Base-by-base conservation (phyloP, 1,284 basidiomycete genomes). In the Rhodotorula mucilaginosa region DNA sequence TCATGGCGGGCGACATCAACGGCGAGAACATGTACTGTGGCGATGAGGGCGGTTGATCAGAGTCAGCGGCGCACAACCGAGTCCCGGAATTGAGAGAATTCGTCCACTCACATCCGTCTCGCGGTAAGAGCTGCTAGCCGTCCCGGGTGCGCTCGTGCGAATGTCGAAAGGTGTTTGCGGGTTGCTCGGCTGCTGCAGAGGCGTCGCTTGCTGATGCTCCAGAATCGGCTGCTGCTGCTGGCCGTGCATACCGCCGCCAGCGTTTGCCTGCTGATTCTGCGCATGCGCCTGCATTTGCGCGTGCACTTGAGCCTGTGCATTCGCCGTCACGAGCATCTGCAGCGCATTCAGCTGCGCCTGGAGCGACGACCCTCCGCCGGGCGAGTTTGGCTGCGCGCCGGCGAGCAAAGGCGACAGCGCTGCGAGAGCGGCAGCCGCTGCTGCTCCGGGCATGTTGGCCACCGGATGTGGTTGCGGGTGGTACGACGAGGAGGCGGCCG, bases 1-100 rank as follows among this genome's bases (percentile, higher is more conserved):
- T 79, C 70, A 80, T 74, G 8, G 78, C 77, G 2, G 79, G 80
- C 31, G 80, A 79, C 65, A 80, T 74, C 23, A 80, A 73, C 23
- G 79, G 76, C 44, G 70, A 73, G 70, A 79, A 78, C n/a, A 78
- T 49, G 51, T 75, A 74, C 77, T 78, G 39, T 44, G 39, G 39
- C 2, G 39, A 44, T 10, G 39, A 12, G 10, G 12, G 12, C 39
- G 39, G 39, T 44, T 8, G 8, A 34, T 34, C 34, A 13, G 39
- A 44, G 12, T 44, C 39, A 44, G 39, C 39, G 39, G 39, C 39
- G 39, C 34, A 10, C 10, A 44, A 10, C 39, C 39, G 39, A 44
- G 39, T 12, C 19, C 16, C 5, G 23, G 23, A 15, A 23, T 16
- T 26, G 39, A 18, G 16, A 26, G 5, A 15, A 23, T 13, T 44